phyloP scores from a whole-genome alignment of 768 basidiomycete species.

The Hygrocybe punicea region DNA sequence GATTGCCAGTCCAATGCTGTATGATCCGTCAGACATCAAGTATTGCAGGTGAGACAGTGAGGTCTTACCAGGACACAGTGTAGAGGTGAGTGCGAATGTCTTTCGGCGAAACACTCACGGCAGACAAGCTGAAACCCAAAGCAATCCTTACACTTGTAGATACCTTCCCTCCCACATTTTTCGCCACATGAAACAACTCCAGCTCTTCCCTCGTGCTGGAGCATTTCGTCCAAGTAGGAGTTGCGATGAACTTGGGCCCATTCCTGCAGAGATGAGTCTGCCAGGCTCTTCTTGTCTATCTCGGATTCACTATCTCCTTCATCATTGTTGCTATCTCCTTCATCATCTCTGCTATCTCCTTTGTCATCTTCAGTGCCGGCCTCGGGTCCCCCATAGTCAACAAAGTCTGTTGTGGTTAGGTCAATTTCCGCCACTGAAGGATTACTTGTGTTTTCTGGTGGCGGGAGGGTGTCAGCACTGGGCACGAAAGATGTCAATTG shows the following conservation, averaged over 20 bases:
- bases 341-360: no score
- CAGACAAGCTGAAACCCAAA: background rate
- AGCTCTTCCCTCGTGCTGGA: background rate
- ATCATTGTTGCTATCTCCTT: no score
- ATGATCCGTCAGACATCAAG: background rate
- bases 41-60: background rate
- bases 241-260: background rate
- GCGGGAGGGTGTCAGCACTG: background rate
- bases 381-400: background rate
- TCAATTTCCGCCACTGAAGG: background rate
- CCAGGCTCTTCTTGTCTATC: background rate
- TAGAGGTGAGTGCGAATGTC: conserved; percentile 1
- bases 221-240: conserved; percentile 3
- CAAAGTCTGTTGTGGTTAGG: background rate
- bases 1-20: conserved; percentile 4
- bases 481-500: background rate
- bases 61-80: conserved; percentile 4
- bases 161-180: background rate
- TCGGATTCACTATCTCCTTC: background rate
- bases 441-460: background rate
- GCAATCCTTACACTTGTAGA: conserved; percentile 8
- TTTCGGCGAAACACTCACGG: background rate
- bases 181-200: background rate
- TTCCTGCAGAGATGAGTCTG: background rate
- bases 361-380: background rate